Evolutionary conservation across 1,284 basidiomycete genomes (phyloP).

Genomic region (Fomes fomentarius): DNA sequence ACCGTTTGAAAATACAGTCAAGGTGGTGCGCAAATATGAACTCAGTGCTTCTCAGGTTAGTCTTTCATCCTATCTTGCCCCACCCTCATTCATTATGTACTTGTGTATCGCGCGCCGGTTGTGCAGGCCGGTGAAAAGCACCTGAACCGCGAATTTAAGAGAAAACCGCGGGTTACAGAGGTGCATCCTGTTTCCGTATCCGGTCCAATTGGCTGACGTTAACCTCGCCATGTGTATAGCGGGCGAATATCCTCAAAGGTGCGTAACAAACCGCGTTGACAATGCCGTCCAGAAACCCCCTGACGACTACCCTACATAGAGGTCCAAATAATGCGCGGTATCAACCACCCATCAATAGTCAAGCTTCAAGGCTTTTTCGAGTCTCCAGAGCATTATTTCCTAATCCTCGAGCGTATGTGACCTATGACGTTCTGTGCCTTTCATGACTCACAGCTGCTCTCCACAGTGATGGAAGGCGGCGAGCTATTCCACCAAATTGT

Average conservation of each 20-base stretch:
- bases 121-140: slow-evolving; percentile 87
- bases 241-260: slow-evolving; percentile 97
- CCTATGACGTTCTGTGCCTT: slow-evolving; percentile 3
- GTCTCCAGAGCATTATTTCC: slow-evolving; percentile 91
- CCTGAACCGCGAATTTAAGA: slow-evolving; percentile 91
- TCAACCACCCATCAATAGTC: slow-evolving; percentile 88
- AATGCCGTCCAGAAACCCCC: no score
- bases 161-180: slow-evolving; percentile 96
- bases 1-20: slow-evolving; percentile 71
- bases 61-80: slow-evolving; percentile 33
- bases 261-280: slow-evolving; percentile 11
- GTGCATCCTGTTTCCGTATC: slow-evolving; percentile 52
- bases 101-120: slow-evolving; percentile 24
- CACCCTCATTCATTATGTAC: slow-evolving; percentile 34
- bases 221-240: slow-evolving; percentile 53
- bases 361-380: slow-evolving; percentile 91
- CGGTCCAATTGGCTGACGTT: slow-evolving; percentile 27
- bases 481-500: slow-evolving; percentile 99
- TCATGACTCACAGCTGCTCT: neutral
- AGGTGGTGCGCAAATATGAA: slow-evolving; percentile 97
- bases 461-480: slow-evolving; percentile 91
- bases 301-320: no score
- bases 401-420: slow-evolving; percentile 86
- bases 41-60: slow-evolving; percentile 95
- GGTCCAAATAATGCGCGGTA: slow-evolving; percentile 99